Conservation (phyloP, 1,139 yeast species). For the Suhomyces chickasaworum region DNA sequence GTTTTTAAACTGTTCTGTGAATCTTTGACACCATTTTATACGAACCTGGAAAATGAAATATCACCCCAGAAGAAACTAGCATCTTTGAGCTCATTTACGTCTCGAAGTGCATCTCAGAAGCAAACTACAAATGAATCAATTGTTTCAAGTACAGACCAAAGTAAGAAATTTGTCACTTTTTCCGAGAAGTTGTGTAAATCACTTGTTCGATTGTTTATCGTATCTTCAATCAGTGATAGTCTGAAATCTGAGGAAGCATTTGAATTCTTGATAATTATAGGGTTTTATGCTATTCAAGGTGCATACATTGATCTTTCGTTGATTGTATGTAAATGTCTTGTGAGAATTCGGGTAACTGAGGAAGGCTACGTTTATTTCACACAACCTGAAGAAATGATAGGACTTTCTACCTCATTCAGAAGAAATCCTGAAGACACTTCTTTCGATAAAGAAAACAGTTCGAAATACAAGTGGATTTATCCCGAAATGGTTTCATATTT, state of each 20-base stretch:
- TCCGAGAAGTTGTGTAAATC: slow-evolving; percentile 32
- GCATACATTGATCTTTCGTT: slow-evolving; percentile 42
- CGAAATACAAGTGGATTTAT: slow-evolving; percentile 51
- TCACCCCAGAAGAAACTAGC: not conserved
- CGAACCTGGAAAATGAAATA: not conserved
- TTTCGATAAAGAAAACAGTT: slow-evolving; percentile 18
- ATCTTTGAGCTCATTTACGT: slow-evolving; percentile 6
- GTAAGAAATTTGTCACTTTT: slow-evolving; percentile 16
- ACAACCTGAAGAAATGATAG: slow-evolving; percentile 65
- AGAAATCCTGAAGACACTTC: slow-evolving; percentile 41
- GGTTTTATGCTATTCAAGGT: slow-evolving; percentile 29
- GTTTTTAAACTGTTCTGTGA: slow-evolving; percentile 28
- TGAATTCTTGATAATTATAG: slow-evolving; percentile 29
- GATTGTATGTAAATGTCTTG: slow-evolving; percentile 53
- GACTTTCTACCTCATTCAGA: slow-evolving; percentile 60
- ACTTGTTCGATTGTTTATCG: slow-evolving; percentile 36
- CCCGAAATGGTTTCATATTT: slow-evolving; percentile 59
- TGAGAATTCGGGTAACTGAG: slow-evolving; percentile 56
- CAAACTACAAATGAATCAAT: slow-evolving; percentile 11
- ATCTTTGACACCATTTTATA: slow-evolving; percentile 13
- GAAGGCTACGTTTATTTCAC: slow-evolving; percentile 52
- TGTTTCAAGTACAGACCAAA: not conserved
- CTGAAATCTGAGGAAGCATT: slow-evolving; percentile 34
- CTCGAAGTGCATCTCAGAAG: slow-evolving; percentile 15
- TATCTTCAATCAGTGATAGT: slow-evolving; percentile 26